Percentiles rank a stretch among this genome's conserved stretches.
Evolutionary conservation across 1,284 basidiomycete genomes (phyloP).

Genomic region (Puccinia novopanici): DNA sequence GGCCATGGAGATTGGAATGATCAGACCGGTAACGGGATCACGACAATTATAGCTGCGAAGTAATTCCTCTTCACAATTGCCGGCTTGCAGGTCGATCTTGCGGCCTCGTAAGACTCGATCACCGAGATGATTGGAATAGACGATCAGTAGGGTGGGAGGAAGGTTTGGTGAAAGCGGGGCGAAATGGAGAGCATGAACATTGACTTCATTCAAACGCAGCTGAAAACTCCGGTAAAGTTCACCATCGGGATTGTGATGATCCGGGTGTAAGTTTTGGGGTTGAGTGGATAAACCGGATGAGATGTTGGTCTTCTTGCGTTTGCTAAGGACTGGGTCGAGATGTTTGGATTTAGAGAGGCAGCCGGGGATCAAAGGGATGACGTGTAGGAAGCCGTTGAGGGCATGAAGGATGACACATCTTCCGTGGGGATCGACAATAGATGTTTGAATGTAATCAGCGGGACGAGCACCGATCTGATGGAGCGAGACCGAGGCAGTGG

Average conservation of each 20-base stretch:
- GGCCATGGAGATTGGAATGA: slow-evolving; percentile 16
- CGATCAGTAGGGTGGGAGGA: slow-evolving; percentile 32
- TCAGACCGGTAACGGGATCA: slow-evolving; percentile 30
- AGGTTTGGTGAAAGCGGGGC: slow-evolving; percentile 1
- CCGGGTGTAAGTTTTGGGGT: not conserved
- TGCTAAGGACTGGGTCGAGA: slow-evolving; percentile 1
- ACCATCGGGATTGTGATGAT: slow-evolving; percentile 5
- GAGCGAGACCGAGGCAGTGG: slow-evolving; percentile 33
- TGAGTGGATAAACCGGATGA: not conserved
- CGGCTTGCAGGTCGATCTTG: slow-evolving; percentile 12
- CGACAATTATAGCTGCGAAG: slow-evolving; percentile 23
- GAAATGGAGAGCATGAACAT: slow-evolving; percentile 40
- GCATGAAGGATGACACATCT: slow-evolving; percentile 45
- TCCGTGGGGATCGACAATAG: slow-evolving; percentile 39
- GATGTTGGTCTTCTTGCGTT: slow-evolving; percentile 10
- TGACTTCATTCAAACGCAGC: slow-evolving; percentile 32
- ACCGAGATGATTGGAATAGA: slow-evolving; percentile 45
- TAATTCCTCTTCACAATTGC: slow-evolving; percentile 28
- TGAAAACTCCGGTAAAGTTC: slow-evolving; percentile 22
- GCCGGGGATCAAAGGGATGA: slow-evolving; percentile 24
- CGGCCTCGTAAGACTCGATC: slow-evolving; percentile 31
- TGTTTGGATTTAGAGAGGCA: not conserved
- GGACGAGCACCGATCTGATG: slow-evolving; percentile 22
- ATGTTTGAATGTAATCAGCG: slow-evolving; percentile 43
- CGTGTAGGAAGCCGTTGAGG: slow-evolving; percentile 41